Base-by-base conservation (phyloP, 2,329 filamentous ascomycete genomes). In the Acephala macrosclerotiorum region DNA sequence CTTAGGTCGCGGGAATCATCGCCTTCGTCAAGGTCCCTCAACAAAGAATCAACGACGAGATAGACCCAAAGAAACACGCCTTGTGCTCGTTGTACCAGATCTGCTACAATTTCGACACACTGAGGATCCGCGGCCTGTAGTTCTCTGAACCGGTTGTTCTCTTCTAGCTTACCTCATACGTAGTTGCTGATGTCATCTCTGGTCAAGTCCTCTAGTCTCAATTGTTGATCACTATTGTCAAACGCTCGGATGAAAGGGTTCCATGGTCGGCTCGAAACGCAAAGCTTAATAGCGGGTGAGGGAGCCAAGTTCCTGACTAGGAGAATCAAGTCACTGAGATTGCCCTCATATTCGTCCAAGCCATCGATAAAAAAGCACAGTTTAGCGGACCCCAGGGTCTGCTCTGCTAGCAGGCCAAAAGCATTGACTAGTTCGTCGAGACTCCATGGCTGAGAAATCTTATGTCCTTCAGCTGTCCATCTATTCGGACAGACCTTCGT, bases 281-380 rank as follows among this genome's bases (percentile, higher is more conserved):
- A 40, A 40, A 40, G 36, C 36, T 40, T 40, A 16, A 40, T 40
- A 16, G 18, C 12, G 12, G 36, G 36, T 3, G 36, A 40, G 12
- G 36, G 18, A 16, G 36, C 36, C 36, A 40, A 40, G 36, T 11
- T 40, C 3, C 8, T 11, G 9, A 40, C 11, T 11, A 40, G 18
- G 11, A 11, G 36, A 2, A 11, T 40, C 9, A 40, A 40, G 12
- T 40, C 36, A 16, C 22, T n/a, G 26, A 16, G 40, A 60, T 47
- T 40, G 20, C 58, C 42, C 18, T 53, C 3, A 8, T 60, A 60
- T 25, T 60, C 58, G 49, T 60, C 58, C 12, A 60, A 33, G 12
- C 58, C 58, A 14, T 60, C 58, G 3, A 60, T 53, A 12, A 60
- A 60, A 35, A 60, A 40, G 58, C 5, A 26, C 4, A 11, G 47